phyloP scores from a whole-genome alignment of 257 asterid species.

The Solanum sejunctum region DNA sequence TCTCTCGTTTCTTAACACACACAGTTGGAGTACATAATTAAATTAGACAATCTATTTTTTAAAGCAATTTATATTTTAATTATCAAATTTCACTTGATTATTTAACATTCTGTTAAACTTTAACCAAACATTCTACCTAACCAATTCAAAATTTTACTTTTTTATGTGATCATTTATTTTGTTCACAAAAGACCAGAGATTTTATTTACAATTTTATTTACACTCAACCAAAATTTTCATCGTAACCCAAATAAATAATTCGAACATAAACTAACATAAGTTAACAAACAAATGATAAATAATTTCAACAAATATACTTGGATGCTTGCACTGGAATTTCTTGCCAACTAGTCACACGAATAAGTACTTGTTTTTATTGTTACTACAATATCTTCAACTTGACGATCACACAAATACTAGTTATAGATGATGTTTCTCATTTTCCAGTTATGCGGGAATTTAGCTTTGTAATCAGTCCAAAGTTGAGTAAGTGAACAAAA shows the following conservation, averaged over 20 bases:
- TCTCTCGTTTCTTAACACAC: too few relatives aligned
- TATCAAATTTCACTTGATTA: too few relatives aligned
- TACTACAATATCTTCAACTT: not conserved
- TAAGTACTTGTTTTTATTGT: not conserved
- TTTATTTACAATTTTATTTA: not conserved
- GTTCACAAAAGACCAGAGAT: not conserved
- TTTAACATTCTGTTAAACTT: too few relatives aligned
- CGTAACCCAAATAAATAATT: not conserved
- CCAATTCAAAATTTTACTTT: too few relatives aligned
- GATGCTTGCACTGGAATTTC: not conserved
- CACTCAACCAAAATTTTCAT: not conserved
- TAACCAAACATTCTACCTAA: too few relatives aligned
- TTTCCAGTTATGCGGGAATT: not conserved
- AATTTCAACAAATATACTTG: not conserved
- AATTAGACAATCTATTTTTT: too few relatives aligned
- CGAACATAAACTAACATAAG: not conserved
- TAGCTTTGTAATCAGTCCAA: slow-evolving; percentile 28
- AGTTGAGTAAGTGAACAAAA: not conserved
- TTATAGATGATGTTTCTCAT: not conserved
- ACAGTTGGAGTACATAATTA: too few relatives aligned
- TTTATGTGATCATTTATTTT: too few relatives aligned
- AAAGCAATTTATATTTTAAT: too few relatives aligned
- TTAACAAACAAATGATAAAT: not conserved
- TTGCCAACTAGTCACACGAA: not conserved
- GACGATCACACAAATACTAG: not conserved